phyloP scores from a whole-genome alignment of 106 monocot species.

The Dendrobium nobile region DNA sequence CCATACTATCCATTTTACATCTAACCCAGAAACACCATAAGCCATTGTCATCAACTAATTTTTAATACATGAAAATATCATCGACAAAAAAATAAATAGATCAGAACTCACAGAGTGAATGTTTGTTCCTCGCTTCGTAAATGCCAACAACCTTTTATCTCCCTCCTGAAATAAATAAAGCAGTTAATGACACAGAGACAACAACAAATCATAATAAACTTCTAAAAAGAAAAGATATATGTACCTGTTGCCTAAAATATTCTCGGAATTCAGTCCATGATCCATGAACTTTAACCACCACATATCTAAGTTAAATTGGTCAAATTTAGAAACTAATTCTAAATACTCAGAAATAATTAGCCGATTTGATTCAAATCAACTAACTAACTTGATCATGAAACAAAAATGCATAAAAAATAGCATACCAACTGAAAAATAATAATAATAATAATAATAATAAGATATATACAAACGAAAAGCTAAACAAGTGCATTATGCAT shows the following conservation, averaged over 20 bases:
- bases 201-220: background rate
- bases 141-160: slow-evolving; percentile 74
- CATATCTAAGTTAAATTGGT: slow-evolving; percentile 50
- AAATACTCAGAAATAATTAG: background rate
- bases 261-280: slow-evolving; percentile 81
- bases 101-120: slow-evolving; percentile 66
- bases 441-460: background rate
- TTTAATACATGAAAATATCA: background rate
- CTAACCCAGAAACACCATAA: background rate
- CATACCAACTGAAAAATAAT: background rate
- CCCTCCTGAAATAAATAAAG: slow-evolving; percentile 39
- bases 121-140: slow-evolving; percentile 71
- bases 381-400: background rate
- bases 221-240: background rate
- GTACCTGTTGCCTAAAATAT: slow-evolving; percentile 71
- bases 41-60: background rate
- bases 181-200: background rate
- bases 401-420: background rate
- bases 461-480: background rate
- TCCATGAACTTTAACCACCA: slow-evolving; percentile 79
- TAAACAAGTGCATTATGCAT: background rate
- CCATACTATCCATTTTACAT: background rate
- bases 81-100: background rate
- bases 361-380: slow-evolving; percentile 1
- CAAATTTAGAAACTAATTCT: slow-evolving; percentile 8